Base-by-base conservation (phyloP, 2,329 filamentous ascomycete species). In the Plectosphaerella plurivora region DNA sequence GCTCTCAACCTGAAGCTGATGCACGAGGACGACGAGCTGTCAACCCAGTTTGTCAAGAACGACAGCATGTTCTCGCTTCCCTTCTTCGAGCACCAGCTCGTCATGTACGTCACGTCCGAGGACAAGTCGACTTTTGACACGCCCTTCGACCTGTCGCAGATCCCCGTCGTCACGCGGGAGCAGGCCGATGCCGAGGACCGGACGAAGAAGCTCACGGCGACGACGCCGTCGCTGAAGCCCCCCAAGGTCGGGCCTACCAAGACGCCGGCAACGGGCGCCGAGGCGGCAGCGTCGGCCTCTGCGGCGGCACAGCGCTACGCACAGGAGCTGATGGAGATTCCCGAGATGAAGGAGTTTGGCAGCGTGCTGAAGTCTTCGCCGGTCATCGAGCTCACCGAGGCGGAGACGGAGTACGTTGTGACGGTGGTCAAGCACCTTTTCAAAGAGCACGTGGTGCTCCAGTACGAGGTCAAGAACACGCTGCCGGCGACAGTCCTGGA, bases 381-480 rank as follows among this genome's bases (percentile, higher is more conserved):
- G 24, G 74, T 88, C 48, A 83, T 96, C 60, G 93, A 97, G 71
- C 85, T 99, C 57, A 97, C 94, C 16, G 94, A 99, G 70, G 90
- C 91, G 50, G 94, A 97, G 73, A 97, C 93, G 18, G 94, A 99
- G 71, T 99, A 99, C 63, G 91, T 97, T 49, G 94, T 99, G 55
- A 86, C 82, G 36, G 86, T 94, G 20, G 83, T 97, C 71, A 99
- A 99, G 78, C 94, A 99, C 68, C 85, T 99, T 64, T 99, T 97
- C 85, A 96, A 96, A 74, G 90, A 96, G 68, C 90, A 97, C 66
- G 78, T 99, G 65, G 93, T 99, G 35, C 76, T 99, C 51, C 94
- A 99, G 67, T 99, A 94, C 70, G 90, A 97, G 67, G 86, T 99
- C 69, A 97, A 96, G 80, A 99, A 99, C 76, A 99, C 94, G 3